Evolutionary conservation across 257 asterid genomes (phyloP), one percentile per base, ranked within the genome.

Genomic region (Nicotiana paniculata): DNA sequence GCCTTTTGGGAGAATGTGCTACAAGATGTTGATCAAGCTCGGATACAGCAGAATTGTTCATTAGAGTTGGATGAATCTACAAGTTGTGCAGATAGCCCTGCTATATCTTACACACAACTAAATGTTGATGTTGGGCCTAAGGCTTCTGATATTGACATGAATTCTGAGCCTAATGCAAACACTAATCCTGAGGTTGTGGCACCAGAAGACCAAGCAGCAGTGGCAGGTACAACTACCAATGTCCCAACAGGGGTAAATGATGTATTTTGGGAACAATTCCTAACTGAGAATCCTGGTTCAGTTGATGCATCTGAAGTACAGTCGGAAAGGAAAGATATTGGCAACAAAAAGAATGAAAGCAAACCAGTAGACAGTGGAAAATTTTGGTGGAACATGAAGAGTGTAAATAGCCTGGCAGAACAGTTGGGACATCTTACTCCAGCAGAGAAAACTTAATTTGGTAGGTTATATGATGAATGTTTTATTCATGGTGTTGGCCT

Each of bases 211-310:
- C 87, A 83, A 76, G 82, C 66, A 26, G 87, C 82, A 68, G 84
- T 70, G 26, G 87, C 75, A 37, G 90, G 61, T 61, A 67, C 83
- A 62, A 82, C 91, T 35, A 55, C 89, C 55, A 87, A 82, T 64
- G 89, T 68, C 66, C 84, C 87, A 85, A 83, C 95, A 11, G 97
- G 97, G 77, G 95, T 82, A 68, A 96, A 96, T 87, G 98, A 96
- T 88, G 91, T 90, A 37, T 96, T 96, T 32, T 96, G 99, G 99
- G 97, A 94, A 79, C 98, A 96, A 75, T 96, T 96, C 87, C 92
- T 96, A 80, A 93, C 97, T 0, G 99, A 96, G 85, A 96, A 90
- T 88, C 97, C 98, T 15, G 97, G 95, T 79, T 88, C 93, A 28
- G 87, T 85, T 61, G 89, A 86, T 83, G 87, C 90, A 1, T 76